These are phyloP conservation scores for Cryptosporidium parvum DNA, from an alignment of 169 alveolate species.

Conservation along the genomic window DNA sequence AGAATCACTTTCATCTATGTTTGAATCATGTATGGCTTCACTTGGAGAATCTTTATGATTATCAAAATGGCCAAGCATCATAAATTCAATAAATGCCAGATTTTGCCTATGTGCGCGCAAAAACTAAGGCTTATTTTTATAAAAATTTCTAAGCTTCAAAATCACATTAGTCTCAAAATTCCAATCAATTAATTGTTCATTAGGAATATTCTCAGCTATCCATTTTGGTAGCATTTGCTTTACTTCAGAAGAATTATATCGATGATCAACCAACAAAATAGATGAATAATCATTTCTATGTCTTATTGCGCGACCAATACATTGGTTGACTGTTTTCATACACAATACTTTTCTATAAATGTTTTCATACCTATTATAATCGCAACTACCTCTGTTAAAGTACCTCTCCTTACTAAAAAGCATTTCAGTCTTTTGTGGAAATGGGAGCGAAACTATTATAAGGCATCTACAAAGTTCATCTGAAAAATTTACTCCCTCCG, in stretches of 20 bases:
- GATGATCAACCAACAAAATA: conserved; percentile 90
- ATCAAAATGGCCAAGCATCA: neutral
- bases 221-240: conserved; percentile 80
- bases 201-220: conserved; percentile 72
- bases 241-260: conserved; percentile 80
- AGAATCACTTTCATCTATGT: conserved; percentile 39
- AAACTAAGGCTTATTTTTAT: neutral
- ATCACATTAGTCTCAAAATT: conserved; percentile 28
- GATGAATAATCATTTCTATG: conserved; percentile 95
- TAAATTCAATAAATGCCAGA: neutral
- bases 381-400: conserved; percentile 30
- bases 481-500: conserved; percentile 97
- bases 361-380: conserved; percentile 38
- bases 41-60: neutral
- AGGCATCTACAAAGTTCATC: conserved; percentile 94
- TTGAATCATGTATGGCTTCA: neutral
- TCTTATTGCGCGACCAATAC: conserved; percentile 97
- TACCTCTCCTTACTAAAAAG: conserved; percentile 74
- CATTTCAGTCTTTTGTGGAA: conserved; percentile 83
- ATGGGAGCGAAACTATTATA: conserved; percentile 95
- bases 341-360: conserved; percentile 86
- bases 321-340: conserved; percentile 94
- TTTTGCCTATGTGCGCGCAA: neutral
- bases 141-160: conserved; percentile 15
- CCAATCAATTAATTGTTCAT: conserved; percentile 4